Conservation (phyloP, 345 rosid genomes). For the Euphorbia pulcherrima region DNA sequence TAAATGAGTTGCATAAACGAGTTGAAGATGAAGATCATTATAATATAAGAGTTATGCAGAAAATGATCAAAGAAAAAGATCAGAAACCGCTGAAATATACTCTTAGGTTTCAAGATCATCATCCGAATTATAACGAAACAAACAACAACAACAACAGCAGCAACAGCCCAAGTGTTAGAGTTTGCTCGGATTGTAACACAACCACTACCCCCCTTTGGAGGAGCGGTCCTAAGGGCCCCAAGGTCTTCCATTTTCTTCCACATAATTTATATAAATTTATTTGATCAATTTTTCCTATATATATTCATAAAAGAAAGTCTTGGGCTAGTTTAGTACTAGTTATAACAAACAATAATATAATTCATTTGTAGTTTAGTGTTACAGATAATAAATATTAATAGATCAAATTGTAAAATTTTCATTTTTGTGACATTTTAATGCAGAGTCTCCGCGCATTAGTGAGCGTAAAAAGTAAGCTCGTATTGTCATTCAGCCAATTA, state of each 20-base stretch:
- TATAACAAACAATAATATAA: too few relatives aligned
- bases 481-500: too few relatives aligned
- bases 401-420: too few relatives aligned
- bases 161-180: constrained; percentile 25
- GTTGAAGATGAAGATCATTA: background rate
- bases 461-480: too few relatives aligned
- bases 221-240: constrained; percentile 65
- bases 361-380: too few relatives aligned
- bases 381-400: too few relatives aligned
- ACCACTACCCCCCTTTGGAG: constrained; percentile 74
- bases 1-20: constrained; percentile 1
- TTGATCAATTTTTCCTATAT: too few relatives aligned
- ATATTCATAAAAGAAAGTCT: too few relatives aligned
- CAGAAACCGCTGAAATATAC: constrained; percentile 2
- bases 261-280: background rate
- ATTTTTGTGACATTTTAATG: too few relatives aligned
- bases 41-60: constrained; percentile 27
- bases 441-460: too few relatives aligned
- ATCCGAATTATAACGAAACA: background rate
- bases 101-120: constrained; percentile 24
- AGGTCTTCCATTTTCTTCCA: constrained; percentile 26
- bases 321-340: too few relatives aligned
- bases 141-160: constrained; percentile 1
- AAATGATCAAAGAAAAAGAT: constrained; percentile 22
- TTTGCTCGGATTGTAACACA: constrained; percentile 56